phyloP scores from a whole-genome alignment of 306 rosid species.

The Echinosophora koreensis region DNA sequence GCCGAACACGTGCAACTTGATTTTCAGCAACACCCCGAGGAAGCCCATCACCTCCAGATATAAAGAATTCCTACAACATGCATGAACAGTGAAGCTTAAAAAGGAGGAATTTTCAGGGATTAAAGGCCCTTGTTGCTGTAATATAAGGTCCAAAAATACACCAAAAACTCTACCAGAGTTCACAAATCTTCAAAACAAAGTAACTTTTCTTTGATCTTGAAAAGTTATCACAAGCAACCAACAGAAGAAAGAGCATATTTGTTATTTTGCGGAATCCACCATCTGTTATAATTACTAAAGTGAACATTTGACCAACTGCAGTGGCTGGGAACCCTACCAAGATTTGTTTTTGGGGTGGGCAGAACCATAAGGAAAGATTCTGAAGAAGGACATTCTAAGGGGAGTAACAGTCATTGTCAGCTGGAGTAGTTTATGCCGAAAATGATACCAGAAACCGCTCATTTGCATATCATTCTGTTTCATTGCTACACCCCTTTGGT shows the following conservation, averaged over 20 bases:
- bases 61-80: constrained; percentile 81
- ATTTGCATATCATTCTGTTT: neutral
- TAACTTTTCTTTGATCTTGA: neutral
- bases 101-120: neutral
- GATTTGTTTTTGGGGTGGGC: neutral
- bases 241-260: neutral
- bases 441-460: neutral
- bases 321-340: neutral
- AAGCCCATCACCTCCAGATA: constrained; percentile 99
- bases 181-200: constrained; percentile 8
- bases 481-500: neutral
- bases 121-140: neutral
- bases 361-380: neutral
- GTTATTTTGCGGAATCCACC: neutral
- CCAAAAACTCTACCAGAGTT: constrained; percentile 23
- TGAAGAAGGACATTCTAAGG: neutral
- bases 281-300: neutral
- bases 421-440: neutral
- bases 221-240: constrained; percentile 14
- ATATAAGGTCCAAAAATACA: neutral
- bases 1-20: constrained; percentile 86
- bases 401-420: neutral
- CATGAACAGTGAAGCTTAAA: constrained; percentile 7
- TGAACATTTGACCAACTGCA: neutral
- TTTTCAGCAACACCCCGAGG: constrained; percentile 98